Evolutionary conservation across 2,329 filamentous ascomycete genomes (phyloP).

Genomic region (Aspergillus jensenii): DNA sequence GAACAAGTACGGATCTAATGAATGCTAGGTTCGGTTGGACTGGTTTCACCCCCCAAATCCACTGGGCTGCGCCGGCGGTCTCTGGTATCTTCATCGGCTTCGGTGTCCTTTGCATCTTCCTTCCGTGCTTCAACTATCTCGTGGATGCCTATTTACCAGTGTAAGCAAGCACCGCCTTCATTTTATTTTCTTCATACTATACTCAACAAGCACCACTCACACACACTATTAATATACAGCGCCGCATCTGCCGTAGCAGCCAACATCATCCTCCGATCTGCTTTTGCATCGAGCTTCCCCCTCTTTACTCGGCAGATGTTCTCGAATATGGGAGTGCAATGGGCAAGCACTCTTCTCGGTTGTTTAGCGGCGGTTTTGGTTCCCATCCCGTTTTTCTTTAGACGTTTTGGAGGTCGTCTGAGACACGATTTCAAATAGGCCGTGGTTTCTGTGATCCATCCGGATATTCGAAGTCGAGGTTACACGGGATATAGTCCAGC

Average conservation of each 20-base stretch:
- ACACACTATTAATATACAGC: conserved; percentile 21
- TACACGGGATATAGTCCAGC: no score
- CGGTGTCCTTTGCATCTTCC: conserved; percentile 57
- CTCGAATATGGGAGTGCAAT: conserved; percentile 36
- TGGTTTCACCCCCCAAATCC: conserved; percentile 49
- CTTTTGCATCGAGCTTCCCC: conserved; percentile 36
- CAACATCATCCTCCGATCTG: conserved; percentile 50
- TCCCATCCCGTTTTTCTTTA: conserved; percentile 36
- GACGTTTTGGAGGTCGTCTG: conserved; percentile 27
- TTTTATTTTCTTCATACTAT: not conserved
- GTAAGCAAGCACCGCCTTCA: conserved; percentile 22
- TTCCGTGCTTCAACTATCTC: conserved; percentile 59
- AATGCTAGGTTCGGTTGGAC: conserved; percentile 63
- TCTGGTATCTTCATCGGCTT: conserved; percentile 56
- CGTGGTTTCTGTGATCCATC: no score
- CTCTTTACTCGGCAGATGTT: conserved; percentile 42
- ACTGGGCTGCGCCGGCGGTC: conserved; percentile 41
- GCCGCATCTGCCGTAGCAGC: conserved; percentile 53
- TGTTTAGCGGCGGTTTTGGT: conserved; percentile 36
- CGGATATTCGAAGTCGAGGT: no score
- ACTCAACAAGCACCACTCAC: no score
- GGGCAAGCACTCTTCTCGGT: conserved; percentile 39
- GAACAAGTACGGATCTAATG: no score
- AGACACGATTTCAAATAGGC: conserved; percentile 2
- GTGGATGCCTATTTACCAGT: conserved; percentile 59